Base-by-base conservation (phyloP, 202 grass and related monocot genomes). In the Sporobolus alterniflorus region DNA sequence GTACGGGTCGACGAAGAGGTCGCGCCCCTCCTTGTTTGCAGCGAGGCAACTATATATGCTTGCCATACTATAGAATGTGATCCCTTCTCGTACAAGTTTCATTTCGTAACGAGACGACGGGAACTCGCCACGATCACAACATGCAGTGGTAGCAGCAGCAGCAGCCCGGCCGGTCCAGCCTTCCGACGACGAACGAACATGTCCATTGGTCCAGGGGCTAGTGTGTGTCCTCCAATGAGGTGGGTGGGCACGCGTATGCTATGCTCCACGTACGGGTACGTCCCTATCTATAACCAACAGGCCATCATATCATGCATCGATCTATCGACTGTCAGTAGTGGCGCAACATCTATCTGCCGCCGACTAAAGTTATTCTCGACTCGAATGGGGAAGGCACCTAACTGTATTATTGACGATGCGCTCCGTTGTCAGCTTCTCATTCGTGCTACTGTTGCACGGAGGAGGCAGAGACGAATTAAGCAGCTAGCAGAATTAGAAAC, bases 311-410 rank as follows among this genome's bases (percentile, higher is more conserved):
- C 28, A 47, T 78, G 59, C 14, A 52, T 21, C 31, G 41, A 3
- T 74, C 61, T 33, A 69, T 59, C 65, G 26, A 4, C 39, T 40
- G 7, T 40, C 39, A 7, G 39, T 40, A 54, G 6, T 43, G 13
- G 32, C 18, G 81, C 77, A 6, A n/a, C n/a, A 84, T 57, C 60
- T 66, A 57, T 67, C 66, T 68, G 24, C 66, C 42, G 33, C 48
- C 40, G 9, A 24, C 34, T 65, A 69, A 88, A 79, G 68, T 79
- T 74, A 80, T 88, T 80, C 69, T 56, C 60, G 64, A 36, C 69
- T 56, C 60, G 64, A 36, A 33, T 77, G 42, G 52, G 40, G 64
- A 69, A 80, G 63, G 60, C 29, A 63, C n/a, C n/a, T n/a, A n/a
- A n/a, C n/a, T n/a, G n/a, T 28, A 13, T 57, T 16, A 30, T 22